Percentiles rank a stretch among this genome's conserved stretches.
Evolutionary conservation across 805 yeast species (phyloP).

Genomic region (Candida railenensis): DNA sequence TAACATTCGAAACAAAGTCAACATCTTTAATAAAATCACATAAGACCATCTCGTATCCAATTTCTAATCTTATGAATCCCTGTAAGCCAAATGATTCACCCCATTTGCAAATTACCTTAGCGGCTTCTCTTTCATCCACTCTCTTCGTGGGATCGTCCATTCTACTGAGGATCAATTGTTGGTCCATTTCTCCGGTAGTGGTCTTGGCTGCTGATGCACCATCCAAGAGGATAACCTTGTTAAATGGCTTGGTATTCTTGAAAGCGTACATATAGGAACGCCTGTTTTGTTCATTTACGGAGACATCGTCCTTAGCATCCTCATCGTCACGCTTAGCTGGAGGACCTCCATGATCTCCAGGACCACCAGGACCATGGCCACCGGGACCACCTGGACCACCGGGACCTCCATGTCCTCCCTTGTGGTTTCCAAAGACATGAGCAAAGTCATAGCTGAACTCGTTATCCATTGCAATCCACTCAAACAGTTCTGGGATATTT

Average conservation of each 20-base stretch:
- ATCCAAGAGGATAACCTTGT: slow-evolving; percentile 52
- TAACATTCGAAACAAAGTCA: slow-evolving; percentile 45
- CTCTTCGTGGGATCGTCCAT: slow-evolving; percentile 19
- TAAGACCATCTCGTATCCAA: slow-evolving; percentile 60
- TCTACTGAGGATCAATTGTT: slow-evolving; percentile 22
- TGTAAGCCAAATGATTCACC: slow-evolving; percentile 52
- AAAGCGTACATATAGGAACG: slow-evolving; percentile 43
- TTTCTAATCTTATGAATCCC: slow-evolving; percentile 57
- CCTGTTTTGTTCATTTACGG: neutral
- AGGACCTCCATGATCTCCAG: slow-evolving; percentile 7
- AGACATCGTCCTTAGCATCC: slow-evolving; percentile 3
- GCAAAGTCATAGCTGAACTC: slow-evolving; percentile 59
- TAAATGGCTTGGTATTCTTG: slow-evolving; percentile 45
- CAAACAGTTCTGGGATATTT: slow-evolving; percentile 44
- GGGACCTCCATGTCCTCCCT: slow-evolving; percentile 4
- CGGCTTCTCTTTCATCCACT: slow-evolving; percentile 43
- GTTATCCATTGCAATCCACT: slow-evolving; percentile 66
- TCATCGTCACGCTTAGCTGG: neutral
- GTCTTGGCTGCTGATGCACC: slow-evolving; percentile 71
- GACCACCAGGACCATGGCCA: slow-evolving; percentile 6
- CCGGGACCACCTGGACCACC: slow-evolving; percentile 10
- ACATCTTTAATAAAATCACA: slow-evolving; percentile 57
- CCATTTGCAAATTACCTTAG: slow-evolving; percentile 57
- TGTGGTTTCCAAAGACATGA: slow-evolving; percentile 7
- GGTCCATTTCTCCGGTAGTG: slow-evolving; percentile 61